Base-by-base conservation (phyloP, 2,329 filamentous ascomycete species). In the Shiraia bambusicola region DNA sequence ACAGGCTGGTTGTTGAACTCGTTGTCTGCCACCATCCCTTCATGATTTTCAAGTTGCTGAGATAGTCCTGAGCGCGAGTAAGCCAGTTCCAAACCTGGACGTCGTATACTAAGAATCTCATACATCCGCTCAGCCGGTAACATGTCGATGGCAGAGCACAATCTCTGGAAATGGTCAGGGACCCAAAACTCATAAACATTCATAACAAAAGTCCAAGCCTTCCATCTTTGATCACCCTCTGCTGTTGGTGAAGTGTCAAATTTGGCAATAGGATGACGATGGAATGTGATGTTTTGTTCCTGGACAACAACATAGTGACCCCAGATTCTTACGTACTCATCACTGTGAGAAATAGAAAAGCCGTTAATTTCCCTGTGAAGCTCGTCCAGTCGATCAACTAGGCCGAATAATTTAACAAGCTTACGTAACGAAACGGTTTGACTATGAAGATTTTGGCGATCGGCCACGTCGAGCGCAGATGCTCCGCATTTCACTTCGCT, bases 401-500 rank as follows among this genome's bases (percentile, higher is more conserved):
- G 44, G 16, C 47, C 28, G 44, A 58, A 59, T 31, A 59, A 47
- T 33, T 49, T 43, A n/a, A 54, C 47, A 12, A 47, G 28, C 30
- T 35, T 49, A 36, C 45, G 42, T 4, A 55, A 33, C 24, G 41
- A 45, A 42, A 57, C 37, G 6, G 47, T 57, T 40, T 51, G 44
- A 24, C 46, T 58, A 28, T 57, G 42, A 12, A 49, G 46, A 40
- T 58, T 58, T 34, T 13, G 15, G 19, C 11, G 40, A 27, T 33
- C 31, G 8, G 63, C 54, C 25, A 52, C 42, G 22, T 62, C 58
- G 45, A 46, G 68, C 1, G 50, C 61, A 17, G 47, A 59, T 22
- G 58, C 51, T 29, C 70, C 65, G 45, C 67, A 73, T 52, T 76
- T 75, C 1, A 76, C 72, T 51, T 78, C 72, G 52, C 69, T 75